Evolutionary conservation across 2,329 filamentous ascomycete species (phyloP), one percentile per base, ranked within the genome.

Genomic region (Aspergillus melleus): DNA sequence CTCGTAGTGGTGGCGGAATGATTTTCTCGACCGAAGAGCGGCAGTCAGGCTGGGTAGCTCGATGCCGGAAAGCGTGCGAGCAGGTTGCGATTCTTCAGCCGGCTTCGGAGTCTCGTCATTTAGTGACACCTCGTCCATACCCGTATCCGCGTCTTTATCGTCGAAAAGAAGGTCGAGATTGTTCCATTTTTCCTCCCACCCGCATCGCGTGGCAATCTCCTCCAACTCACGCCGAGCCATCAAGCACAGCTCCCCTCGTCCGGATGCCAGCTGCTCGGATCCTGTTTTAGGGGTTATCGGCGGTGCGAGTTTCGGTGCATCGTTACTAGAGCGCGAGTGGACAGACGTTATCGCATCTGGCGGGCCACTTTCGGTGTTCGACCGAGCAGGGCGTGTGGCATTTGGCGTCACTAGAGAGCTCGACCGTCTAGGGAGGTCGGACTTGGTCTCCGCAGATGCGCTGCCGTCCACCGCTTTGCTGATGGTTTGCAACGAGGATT

Each of bases 171-270:
- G 66, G 24, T 72, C 76, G 8, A 88, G 83, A 57, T 85, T 80
- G 29, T 81, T 80, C 92, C 91, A 96, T 0, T 89, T 91, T 63
- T 91, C 86, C 54, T 81, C 85, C 93, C 92, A 97, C 3, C 86
- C 87, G 22, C 86, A 81, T 60, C 86, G 85, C 69, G 85, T 86
- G 2, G 91, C 93, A 51, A 92, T 78, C 52, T 88, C 84, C 68
- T 94, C 89, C 0, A 98, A 80, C 5, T 95, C 85, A 63, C 90
- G 91, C 57, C 94, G 84, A 9, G 92, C 93, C 46, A 96, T 79
- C 58, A 91, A 80, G 61, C 92, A 89, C 2, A 98, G 82, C 69
- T 96, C 92, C 6, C 91, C 94, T 68, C 94, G 85, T 61, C 88
- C 87, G 49, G 91, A 90, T 39, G 93, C 91, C 24, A 98, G 80